Evolutionary conservation across 768 basidiomycete species (phyloP).

Genomic region (Panus rudis): DNA sequence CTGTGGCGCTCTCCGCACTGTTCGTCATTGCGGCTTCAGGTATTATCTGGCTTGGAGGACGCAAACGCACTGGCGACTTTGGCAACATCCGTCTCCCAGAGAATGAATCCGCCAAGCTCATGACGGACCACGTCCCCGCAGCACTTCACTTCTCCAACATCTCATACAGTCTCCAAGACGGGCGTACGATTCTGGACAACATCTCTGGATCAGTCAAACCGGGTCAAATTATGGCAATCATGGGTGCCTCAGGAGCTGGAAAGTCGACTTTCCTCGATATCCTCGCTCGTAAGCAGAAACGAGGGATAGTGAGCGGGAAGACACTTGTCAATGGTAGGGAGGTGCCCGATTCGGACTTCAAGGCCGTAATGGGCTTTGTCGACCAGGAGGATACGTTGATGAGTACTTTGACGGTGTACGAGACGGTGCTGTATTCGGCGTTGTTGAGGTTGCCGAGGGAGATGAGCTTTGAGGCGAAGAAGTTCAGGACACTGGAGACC

Average conservation of each 20-base stretch:
- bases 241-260: conserved; percentile 95
- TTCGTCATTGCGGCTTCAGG: conserved; percentile 66
- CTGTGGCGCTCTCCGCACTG: conserved; percentile 68
- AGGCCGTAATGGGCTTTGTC: conserved; percentile 86
- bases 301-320: conserved; percentile 65
- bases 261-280: conserved; percentile 97
- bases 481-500: conserved; percentile 89
- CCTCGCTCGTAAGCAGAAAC: conserved; percentile 84
- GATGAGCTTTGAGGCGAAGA: conserved; percentile 95
- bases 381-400: conserved; percentile 98
- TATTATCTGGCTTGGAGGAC: conserved; percentile 89
- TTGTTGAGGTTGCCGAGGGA: conserved; percentile 84
- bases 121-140: conserved; percentile 93
- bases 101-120: conserved; percentile 73
- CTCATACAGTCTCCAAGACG: conserved; percentile 65
- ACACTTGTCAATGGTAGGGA: conserved; percentile 83
- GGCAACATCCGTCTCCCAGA: conserved; percentile 74
- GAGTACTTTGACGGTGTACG: conserved; percentile 95
- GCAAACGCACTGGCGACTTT: conserved; percentile 58
- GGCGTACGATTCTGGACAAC: conserved; percentile 61
- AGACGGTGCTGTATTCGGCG: conserved; percentile 93
- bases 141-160: conserved; percentile 86
- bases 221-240: conserved; percentile 90
- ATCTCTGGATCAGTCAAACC: conserved; percentile 82
- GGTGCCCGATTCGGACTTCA: conserved; percentile 69